Evolutionary conservation across 805 yeast species (phyloP).

Genomic region (Candida jianshihensis): DNA sequence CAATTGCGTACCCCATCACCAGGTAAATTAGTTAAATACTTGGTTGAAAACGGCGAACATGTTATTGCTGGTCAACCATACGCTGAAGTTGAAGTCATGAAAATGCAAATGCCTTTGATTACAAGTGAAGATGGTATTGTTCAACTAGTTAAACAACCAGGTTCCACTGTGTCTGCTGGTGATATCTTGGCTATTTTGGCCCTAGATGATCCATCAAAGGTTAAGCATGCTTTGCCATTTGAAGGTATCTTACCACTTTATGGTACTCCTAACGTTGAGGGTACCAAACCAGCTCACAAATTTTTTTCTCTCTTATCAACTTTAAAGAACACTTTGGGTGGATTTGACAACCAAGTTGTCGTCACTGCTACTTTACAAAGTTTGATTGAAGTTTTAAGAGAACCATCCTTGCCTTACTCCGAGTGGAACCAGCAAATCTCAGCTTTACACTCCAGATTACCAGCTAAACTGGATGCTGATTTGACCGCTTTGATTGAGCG

Average conservation of each 20-base stretch:
- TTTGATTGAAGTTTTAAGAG: conserved; percentile 64
- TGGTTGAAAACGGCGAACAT: conserved; percentile 95
- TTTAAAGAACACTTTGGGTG: conserved; percentile 73
- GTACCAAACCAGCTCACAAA: conserved; percentile 77
- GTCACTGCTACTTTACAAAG: conserved; percentile 77
- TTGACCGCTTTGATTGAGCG: conserved; percentile 63
- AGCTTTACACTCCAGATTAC: conserved; percentile 88
- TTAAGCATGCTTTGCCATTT: conserved; percentile 91
- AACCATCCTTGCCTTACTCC: conserved; percentile 82
- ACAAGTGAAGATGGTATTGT: conserved; percentile 92
- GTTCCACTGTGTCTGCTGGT: conserved; percentile 94
- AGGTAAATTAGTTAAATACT: conserved; percentile 89
- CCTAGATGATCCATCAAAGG: conserved; percentile 94
- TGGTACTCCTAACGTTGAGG: conserved; percentile 78
- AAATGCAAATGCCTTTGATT: conserved; percentile 97
- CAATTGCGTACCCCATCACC: conserved; percentile 98
- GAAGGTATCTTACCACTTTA: conserved; percentile 89
- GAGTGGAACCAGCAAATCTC: conserved; percentile 85
- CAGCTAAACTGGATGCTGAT: conserved; percentile 64
- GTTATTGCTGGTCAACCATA: conserved; percentile 85
- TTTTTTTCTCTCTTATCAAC: conserved; percentile 53
- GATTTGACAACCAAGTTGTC: conserved; percentile 93
- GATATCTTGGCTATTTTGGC: conserved; percentile 93
- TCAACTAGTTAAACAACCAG: conserved; percentile 94
- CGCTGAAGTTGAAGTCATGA: conserved; percentile 99